phyloP scores from a whole-genome alignment of 305 asterid species.

The Ruellia speciosa region DNA sequence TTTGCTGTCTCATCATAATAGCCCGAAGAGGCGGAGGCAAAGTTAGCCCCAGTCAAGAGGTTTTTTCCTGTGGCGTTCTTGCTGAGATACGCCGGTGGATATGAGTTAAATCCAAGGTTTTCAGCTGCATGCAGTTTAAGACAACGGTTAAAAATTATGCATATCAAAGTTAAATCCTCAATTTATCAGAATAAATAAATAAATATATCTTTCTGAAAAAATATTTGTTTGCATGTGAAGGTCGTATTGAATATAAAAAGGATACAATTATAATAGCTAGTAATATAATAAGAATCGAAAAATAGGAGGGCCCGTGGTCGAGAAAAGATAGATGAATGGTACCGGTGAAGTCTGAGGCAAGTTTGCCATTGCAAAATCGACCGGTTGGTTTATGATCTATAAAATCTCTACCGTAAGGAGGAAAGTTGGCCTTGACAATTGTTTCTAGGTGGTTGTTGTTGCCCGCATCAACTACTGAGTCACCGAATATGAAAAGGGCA shows the following conservation, averaged over 20 bases:
- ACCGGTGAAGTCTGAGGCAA: constrained; percentile 87
- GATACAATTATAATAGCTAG: no score
- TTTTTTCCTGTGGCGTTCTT: constrained; percentile 42
- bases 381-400: constrained; percentile 56
- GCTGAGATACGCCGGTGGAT: constrained; percentile 68
- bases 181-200: no score
- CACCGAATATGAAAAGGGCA: constrained; percentile 65
- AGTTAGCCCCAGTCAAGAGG: constrained; percentile 70
- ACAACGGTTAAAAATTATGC: background rate
- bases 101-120: constrained; percentile 69
- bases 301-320: background rate
- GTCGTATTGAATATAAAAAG: no score
- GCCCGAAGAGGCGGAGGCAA: constrained; percentile 89
- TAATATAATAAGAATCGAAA: no score
- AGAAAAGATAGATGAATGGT: constrained; percentile 7
- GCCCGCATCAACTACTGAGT: constrained; percentile 72
- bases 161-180: no score
- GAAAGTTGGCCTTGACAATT: constrained; percentile 66
- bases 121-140: constrained; percentile 60
- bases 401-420: constrained; percentile 82
- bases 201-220: no score
- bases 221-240: no score
- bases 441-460: constrained; percentile 77
- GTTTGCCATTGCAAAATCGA: constrained; percentile 84
- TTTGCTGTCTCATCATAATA: constrained; percentile 56